These are phyloP conservation scores for Cryphonectria parasitica DNA, from an alignment of 2,329 filamentous ascomycete genomes.

Conservation along the genomic window DNA sequence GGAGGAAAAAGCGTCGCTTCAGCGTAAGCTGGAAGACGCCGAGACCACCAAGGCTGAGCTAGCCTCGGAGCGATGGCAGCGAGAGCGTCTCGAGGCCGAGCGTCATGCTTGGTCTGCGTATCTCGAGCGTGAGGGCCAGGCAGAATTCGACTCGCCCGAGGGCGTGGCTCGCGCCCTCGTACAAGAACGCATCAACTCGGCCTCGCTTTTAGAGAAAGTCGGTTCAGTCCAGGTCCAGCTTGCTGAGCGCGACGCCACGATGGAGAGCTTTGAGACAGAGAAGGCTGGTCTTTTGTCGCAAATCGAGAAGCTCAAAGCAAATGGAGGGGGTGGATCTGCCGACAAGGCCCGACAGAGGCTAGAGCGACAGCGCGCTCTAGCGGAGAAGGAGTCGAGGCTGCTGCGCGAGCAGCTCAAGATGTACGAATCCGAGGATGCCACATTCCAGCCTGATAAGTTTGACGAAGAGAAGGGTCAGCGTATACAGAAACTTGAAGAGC, in stretches of 20 bases:
- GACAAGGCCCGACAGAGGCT: constrained; percentile 76
- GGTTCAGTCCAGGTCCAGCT: constrained; percentile 81
- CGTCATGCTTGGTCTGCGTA: constrained; percentile 85
- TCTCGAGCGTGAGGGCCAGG: constrained; percentile 70
- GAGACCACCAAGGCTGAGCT: constrained; percentile 76
- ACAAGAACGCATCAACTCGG: constrained; percentile 78
- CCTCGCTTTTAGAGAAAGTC: constrained; percentile 78
- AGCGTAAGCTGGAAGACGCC: constrained; percentile 76
- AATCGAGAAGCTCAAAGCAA: constrained; percentile 68
- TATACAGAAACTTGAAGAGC: constrained; percentile 79
- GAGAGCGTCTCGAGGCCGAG: constrained; percentile 87
- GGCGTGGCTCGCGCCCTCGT: constrained; percentile 83
- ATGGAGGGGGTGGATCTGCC: constrained; percentile 49
- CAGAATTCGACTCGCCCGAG: constrained; percentile 86
- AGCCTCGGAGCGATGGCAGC: constrained; percentile 77
- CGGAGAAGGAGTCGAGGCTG: constrained; percentile 92
- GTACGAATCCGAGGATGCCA: constrained; percentile 84
- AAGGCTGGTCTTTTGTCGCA: constrained; percentile 67
- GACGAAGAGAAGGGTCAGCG: constrained; percentile 76
- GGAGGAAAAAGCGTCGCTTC: constrained; percentile 86
- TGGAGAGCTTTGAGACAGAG: constrained; percentile 73
- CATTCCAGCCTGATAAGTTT: constrained; percentile 78
- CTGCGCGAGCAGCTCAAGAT: constrained; percentile 89
- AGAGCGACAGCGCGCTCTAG: constrained; percentile 83
- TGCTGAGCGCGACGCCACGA: constrained; percentile 73